Base-by-base conservation (phyloP, 2,329 filamentous ascomycete species). In the Scedosporium apiospermum region DNA sequence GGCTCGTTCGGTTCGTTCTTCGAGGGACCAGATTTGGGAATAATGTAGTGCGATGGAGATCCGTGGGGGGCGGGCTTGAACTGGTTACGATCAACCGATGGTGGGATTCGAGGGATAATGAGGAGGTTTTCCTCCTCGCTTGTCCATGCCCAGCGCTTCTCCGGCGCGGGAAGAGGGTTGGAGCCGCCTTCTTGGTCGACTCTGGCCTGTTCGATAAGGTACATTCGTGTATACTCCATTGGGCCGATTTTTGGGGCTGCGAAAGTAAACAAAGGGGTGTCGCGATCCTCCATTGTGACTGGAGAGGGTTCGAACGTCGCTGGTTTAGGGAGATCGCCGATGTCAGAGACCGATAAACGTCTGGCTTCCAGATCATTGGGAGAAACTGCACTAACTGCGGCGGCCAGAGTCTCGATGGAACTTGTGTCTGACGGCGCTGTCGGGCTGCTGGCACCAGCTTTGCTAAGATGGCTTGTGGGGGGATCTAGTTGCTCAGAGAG, bases 221-320 rank as follows among this genome's bases (percentile, higher is more conserved):
- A 75, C 5, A 70, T 65, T 6, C 76, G 71, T 7, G 69, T 63
- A 58, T 77, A 77, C 53, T 78, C 76, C 74, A 77, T 76, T 0
- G 74, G 73, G 1, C 75, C 76, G 3, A 78, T 58, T 0, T 74
- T 71, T 0, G 74, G 73, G 21, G 65, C 61, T 4, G 59, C 65
- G 21, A 75, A 63, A 16, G 6, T 46, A 55, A 64, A 67, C 23
- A 64, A 12, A 4, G 42, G 14, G 14, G 61, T 58, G 3, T 27
- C 10, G 6, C 58, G 38, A 14, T 49, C 62, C 7, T 63, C 9
- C 18, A 59, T 62, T 7, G 58, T 10, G 7, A 21, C 27, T 57
- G 26, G 14, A 5, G 57, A 59, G 30, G 41, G 14, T 21, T 21
- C n/a, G 6, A 16, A 49, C 44, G 9, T 18, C n/a, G 44, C 9